Evolutionary conservation across 139 green algal genomes (phyloP).

Genomic region (Chlorella sp.): DNA sequence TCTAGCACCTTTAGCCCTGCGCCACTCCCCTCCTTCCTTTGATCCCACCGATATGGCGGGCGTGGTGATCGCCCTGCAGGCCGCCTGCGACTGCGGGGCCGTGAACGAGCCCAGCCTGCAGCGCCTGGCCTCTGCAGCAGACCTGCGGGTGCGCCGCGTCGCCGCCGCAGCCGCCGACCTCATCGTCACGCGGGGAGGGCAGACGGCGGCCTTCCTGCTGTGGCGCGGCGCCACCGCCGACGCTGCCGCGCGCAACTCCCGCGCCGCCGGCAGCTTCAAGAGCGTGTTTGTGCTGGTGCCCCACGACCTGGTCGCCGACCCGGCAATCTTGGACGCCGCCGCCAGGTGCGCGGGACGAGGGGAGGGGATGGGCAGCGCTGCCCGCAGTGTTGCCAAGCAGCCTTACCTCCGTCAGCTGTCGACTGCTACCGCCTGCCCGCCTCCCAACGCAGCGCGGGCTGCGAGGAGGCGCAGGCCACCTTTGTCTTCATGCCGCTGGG

Average conservation of each 20-base stretch:
- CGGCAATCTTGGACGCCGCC: background rate
- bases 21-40: no score
- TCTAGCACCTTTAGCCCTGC: no score
- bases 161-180: background rate
- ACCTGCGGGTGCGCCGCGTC: slow-evolving; percentile 3
- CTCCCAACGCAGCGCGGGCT: background rate
- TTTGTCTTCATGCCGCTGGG: slow-evolving; percentile 26
- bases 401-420: no score
- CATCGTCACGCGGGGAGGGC: slow-evolving; percentile 1
- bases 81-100: background rate
- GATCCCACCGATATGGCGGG: no score
- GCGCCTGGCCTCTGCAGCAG: slow-evolving; percentile 3
- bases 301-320: background rate
- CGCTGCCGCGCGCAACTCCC: background rate
- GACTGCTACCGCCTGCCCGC: no score
- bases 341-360: background rate
- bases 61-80: background rate
- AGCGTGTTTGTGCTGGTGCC: slow-evolving; percentile 24
- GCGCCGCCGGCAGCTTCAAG: slow-evolving; percentile 4
- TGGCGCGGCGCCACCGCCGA: background rate
- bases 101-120: slow-evolving; percentile 4
- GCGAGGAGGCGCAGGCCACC: background rate
- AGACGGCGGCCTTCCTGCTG: slow-evolving; percentile 19
- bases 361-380: no score
- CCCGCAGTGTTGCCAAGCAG: no score